Evolutionary conservation across 1,284 basidiomycete species (phyloP).

Genomic region (Hortiboletus rubellus): DNA sequence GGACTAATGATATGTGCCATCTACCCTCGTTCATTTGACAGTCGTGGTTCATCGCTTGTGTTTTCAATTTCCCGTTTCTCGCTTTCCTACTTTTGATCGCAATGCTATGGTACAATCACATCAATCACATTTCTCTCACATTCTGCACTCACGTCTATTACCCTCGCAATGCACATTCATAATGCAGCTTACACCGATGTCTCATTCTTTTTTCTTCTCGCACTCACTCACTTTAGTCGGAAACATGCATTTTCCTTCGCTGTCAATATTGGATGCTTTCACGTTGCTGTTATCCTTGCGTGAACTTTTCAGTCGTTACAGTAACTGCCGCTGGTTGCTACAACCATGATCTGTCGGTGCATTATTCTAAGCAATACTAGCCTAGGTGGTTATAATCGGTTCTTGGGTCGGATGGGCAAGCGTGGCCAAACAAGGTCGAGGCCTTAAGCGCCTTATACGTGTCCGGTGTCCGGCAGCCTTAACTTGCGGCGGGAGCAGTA

Average conservation of each 20-base stretch:
- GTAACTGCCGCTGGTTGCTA: neutral
- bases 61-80: slow-evolving; percentile 11
- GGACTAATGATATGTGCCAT: slow-evolving; percentile 15
- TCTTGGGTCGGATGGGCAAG: slow-evolving; percentile 12
- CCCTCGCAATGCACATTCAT: slow-evolving; percentile 39
- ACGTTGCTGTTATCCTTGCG: slow-evolving; percentile 15
- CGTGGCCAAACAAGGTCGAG: slow-evolving; percentile 29
- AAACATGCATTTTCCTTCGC: slow-evolving; percentile 29
- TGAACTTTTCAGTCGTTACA: slow-evolving; percentile 7
- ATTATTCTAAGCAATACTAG: slow-evolving; percentile 6
- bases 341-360: slow-evolving; percentile 9
- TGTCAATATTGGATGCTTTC: slow-evolving; percentile 35
- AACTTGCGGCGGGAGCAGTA: neutral
- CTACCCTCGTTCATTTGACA: slow-evolving; percentile 5
- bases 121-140: slow-evolving; percentile 27
- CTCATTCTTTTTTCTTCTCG: slow-evolving; percentile 14
- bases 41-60: slow-evolving; percentile 11
- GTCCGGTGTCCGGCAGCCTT: slow-evolving; percentile 2
- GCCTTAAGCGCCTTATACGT: neutral
- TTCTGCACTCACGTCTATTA: slow-evolving; percentile 36
- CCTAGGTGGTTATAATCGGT: slow-evolving; percentile 18
- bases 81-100: slow-evolving; percentile 28
- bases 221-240: slow-evolving; percentile 24
- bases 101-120: slow-evolving; percentile 42
- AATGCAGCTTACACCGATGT: slow-evolving; percentile 36